Evolutionary conservation across 2,329 filamentous ascomycete species (phyloP).

Genomic region (Malbranchea cinnamomea): DNA sequence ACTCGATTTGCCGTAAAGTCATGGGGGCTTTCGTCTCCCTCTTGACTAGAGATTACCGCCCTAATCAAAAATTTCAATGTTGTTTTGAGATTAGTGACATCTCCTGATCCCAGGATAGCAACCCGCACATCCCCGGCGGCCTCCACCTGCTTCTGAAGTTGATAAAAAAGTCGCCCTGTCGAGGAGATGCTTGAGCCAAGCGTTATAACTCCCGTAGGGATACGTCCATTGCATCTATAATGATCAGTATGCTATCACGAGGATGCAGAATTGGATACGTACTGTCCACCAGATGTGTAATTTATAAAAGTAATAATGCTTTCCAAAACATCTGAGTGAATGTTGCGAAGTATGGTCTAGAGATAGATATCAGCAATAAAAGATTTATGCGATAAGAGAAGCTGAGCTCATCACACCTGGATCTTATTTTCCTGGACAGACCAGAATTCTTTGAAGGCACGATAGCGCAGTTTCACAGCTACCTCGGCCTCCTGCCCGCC

Average conservation of each 20-base stretch:
- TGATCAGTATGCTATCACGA: constrained; percentile 7
- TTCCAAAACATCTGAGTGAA: constrained; percentile 25
- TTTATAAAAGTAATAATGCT: constrained; percentile 25
- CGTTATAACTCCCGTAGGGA: constrained; percentile 28
- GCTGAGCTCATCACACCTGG: constrained; percentile 16
- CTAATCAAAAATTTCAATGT: constrained; percentile 33
- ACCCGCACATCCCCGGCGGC: constrained; percentile 20
- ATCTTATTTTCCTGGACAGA: constrained; percentile 24
- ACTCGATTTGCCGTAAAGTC: constrained; percentile 24
- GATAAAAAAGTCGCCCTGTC: constrained; percentile 22
- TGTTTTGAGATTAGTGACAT: constrained; percentile 31
- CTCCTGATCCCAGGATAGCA: constrained; percentile 28
- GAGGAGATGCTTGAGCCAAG: constrained; percentile 30
- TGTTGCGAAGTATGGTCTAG: constrained; percentile 20
- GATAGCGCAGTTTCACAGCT: constrained; percentile 21
- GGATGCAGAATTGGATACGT: constrained; percentile 9
- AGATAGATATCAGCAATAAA: constrained; percentile 2
- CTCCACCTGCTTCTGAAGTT: constrained; percentile 21
- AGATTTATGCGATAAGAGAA: not conserved
- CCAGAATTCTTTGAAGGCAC: constrained; percentile 26
- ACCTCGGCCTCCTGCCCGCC: constrained; percentile 22
- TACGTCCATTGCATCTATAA: constrained; percentile 23
- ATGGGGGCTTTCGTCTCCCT: constrained; percentile 25
- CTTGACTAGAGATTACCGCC: constrained; percentile 22
- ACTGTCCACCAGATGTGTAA: constrained; percentile 21